Conservation (phyloP, 176 grass and related monocot genomes). For the Phoenix dactylifera region DNA sequence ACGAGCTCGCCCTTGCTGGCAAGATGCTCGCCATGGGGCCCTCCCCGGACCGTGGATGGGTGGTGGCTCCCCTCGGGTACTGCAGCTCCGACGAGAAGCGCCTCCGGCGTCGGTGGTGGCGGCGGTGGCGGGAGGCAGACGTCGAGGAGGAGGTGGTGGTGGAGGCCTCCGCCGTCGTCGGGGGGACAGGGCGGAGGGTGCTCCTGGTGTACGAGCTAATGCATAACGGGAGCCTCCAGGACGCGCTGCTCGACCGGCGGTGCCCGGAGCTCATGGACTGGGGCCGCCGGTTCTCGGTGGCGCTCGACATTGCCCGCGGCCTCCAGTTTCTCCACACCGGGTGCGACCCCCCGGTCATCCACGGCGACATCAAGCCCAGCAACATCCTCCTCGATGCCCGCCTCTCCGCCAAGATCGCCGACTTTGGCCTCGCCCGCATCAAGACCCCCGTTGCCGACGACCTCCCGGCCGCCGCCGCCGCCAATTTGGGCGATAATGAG, state of each 20-base stretch:
- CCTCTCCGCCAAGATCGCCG: slow-evolving; percentile 64
- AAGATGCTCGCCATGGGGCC: slow-evolving; percentile 30
- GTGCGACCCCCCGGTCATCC: slow-evolving; percentile 71
- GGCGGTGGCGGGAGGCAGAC: not conserved
- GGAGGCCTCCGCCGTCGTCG: not conserved
- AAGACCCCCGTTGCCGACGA: slow-evolving; percentile 39
- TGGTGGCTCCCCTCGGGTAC: slow-evolving; percentile 64
- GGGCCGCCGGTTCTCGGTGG: slow-evolving; percentile 54
- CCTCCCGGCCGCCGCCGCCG: too few relatives aligned
- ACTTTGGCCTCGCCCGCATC: slow-evolving; percentile 74
- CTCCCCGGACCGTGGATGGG: slow-evolving; percentile 2
- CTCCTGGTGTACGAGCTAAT: slow-evolving; percentile 95
- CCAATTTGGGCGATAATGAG: slow-evolving; percentile 24
- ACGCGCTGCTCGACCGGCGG: slow-evolving; percentile 72
- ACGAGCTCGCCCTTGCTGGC: slow-evolving; percentile 80
- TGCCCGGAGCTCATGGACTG: slow-evolving; percentile 54
- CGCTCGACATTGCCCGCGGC: slow-evolving; percentile 68
- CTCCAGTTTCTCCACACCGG: slow-evolving; percentile 70
- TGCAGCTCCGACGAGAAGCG: slow-evolving; percentile 31
- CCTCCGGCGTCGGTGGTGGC: slow-evolving; percentile 4
- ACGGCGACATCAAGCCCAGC: slow-evolving; percentile 94
- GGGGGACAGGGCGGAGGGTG: slow-evolving; percentile 13
- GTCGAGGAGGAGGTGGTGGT: slow-evolving; percentile 18
- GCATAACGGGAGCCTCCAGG: slow-evolving; percentile 90
- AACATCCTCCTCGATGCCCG: slow-evolving; percentile 74